A percentile compares a stretch with the other conserved stretches of the same genome.
These are phyloP conservation scores for Tolypocladium nubicola DNA, from an alignment of 2,329 filamentous ascomycete genomes.

Conservation along the genomic window DNA sequence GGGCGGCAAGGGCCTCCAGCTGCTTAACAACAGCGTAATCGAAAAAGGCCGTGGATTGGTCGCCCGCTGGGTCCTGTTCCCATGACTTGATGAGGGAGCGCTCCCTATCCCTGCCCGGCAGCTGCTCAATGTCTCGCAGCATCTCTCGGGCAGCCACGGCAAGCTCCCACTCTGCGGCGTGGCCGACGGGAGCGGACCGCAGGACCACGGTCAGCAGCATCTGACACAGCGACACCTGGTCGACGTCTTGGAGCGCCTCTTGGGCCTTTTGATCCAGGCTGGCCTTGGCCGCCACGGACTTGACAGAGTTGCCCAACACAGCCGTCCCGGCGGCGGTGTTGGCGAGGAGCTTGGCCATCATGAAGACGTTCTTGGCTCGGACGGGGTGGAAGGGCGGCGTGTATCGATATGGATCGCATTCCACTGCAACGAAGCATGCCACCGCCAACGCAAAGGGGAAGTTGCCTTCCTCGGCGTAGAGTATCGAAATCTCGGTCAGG, in stretches of 20 bases:
- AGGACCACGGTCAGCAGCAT: conserved; percentile 38
- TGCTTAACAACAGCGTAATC: conserved; percentile 36
- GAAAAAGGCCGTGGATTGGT: conserved; percentile 35
- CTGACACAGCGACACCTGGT: conserved; percentile 43
- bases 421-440: conserved; percentile 34
- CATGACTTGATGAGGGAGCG: conserved; percentile 32
- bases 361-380: conserved; percentile 39
- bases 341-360: conserved; percentile 40
- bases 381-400: conserved; percentile 38
- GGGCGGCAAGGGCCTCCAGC: conserved; percentile 32
- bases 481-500: conserved; percentile 32
- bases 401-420: conserved; percentile 38
- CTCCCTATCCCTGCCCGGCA: conserved; percentile 35
- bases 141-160: conserved; percentile 31
- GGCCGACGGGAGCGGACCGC: conserved; percentile 27
- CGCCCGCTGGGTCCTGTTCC: conserved; percentile 26
- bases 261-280: conserved; percentile 13
- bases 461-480: conserved; percentile 30
- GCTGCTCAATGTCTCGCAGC: conserved; percentile 35
- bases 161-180: conserved; percentile 35
- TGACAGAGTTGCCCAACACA: conserved; percentile 13
- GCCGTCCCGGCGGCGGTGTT: conserved; percentile 33
- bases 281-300: conserved; percentile 12
- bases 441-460: conserved; percentile 33
- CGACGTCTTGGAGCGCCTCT: conserved; percentile 28